Percentiles rank a stretch among this genome's conserved stretches.
Conservation (phyloP, 768 basidiomycete species). For the Tubosaeta brunneosetosa region DNA sequence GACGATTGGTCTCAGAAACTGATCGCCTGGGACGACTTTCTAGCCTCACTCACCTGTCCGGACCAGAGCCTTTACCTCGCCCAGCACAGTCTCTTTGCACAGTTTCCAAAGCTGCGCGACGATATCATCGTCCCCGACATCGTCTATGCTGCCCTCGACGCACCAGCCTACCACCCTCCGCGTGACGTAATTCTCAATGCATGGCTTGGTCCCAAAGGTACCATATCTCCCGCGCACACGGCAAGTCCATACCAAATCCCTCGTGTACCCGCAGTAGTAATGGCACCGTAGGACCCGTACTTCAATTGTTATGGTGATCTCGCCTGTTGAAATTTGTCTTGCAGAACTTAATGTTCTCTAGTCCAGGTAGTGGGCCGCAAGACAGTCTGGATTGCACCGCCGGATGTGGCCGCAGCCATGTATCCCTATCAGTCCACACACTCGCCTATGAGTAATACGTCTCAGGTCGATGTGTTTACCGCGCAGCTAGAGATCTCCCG, state of each 20-base stretch:
- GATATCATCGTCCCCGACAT: constrained; percentile 90
- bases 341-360: constrained; percentile 28
- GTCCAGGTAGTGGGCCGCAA: constrained; percentile 89
- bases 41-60: constrained; percentile 40
- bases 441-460: constrained; percentile 72
- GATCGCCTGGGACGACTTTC: constrained; percentile 73
- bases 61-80: constrained; percentile 69
- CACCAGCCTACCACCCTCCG: constrained; percentile 59
- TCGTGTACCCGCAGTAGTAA: constrained; percentile 7
- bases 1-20: constrained; percentile 79
- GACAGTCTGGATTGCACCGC: constrained; percentile 89
- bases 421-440: constrained; percentile 39
- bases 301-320: constrained; percentile 82
- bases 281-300: constrained; percentile 72
- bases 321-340: neutral
- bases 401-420: constrained; percentile 53
- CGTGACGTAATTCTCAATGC: constrained; percentile 63
- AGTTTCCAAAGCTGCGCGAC: constrained; percentile 71
- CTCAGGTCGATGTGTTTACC: constrained; percentile 75
- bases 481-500: constrained; percentile 19
- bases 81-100: constrained; percentile 79
- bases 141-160: constrained; percentile 59
- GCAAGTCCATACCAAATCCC: constrained; percentile 38
- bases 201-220: constrained; percentile 79
- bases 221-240: constrained; percentile 87